A percentile compares a stretch with the other conserved stretches of the same genome.
Conservation (phyloP, 768 basidiomycete genomes). For the Collybia sordida region DNA sequence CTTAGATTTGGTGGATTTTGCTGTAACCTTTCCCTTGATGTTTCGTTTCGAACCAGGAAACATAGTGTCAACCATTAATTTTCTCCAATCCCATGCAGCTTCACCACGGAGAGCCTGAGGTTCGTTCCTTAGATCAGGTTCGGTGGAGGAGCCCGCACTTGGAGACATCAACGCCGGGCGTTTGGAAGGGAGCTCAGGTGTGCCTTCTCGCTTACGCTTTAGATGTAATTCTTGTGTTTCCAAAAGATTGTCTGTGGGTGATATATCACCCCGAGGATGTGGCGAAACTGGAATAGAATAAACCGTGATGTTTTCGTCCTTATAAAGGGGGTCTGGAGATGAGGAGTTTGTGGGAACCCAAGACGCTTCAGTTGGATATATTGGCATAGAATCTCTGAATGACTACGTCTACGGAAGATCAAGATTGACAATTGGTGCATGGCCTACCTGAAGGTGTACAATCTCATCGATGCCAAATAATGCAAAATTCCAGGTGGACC, state of each 20-base stretch:
- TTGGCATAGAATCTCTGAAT: conserved; percentile 48
- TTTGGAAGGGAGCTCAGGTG: conserved; percentile 39
- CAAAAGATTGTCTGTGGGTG: not conserved
- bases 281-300: conserved; percentile 55
- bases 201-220: conserved; percentile 46
- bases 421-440: not conserved
- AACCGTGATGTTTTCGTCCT: conserved; percentile 63
- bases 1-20: not conserved
- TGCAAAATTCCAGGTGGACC: conserved; percentile 79
- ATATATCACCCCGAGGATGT: not conserved
- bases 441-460: conserved; percentile 64
- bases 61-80: conserved; percentile 54
- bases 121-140: conserved; percentile 20
- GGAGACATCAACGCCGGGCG: conserved; percentile 11
- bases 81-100: conserved; percentile 56
- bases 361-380: conserved; percentile 46
- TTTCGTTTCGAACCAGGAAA: conserved; percentile 47
- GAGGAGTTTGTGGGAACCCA: conserved; percentile 19
- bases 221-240: conserved; percentile 17
- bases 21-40: conserved; percentile 8
- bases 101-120: conserved; percentile 40
- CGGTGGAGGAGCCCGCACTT: conserved; percentile 14
- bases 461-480: conserved; percentile 67
- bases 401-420: conserved; percentile 2
- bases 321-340: conserved; percentile 46